Percentiles rank a stretch among this genome's conserved stretches.
Evolutionary conservation across 345 rosid species (phyloP).

Genomic region (Eucalyptus viminalis): DNA sequence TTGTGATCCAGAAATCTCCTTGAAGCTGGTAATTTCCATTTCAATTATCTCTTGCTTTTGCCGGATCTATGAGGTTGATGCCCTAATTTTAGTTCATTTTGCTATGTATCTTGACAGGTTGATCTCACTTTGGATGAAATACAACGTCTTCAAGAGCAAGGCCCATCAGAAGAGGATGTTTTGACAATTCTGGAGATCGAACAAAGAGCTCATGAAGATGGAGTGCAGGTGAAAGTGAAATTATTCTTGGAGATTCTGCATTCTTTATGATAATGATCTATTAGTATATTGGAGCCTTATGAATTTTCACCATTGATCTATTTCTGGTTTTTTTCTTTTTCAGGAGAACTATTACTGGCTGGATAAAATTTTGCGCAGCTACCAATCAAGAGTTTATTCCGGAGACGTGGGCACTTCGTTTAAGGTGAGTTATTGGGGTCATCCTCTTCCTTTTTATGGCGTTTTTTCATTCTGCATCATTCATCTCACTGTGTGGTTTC

Average conservation of each 20-base stretch:
- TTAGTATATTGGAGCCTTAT: not conserved
- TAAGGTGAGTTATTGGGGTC: constrained; percentile 31
- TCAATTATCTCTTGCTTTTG: not conserved
- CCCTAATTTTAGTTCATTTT: not conserved
- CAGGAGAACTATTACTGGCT: constrained; percentile 52
- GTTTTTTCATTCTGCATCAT: not conserved
- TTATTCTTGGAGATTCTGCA: not conserved
- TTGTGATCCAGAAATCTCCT: constrained; percentile 86
- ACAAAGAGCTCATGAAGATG: constrained; percentile 91
- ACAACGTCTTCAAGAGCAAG: constrained; percentile 67
- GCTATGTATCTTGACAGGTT: constrained; percentile 31
- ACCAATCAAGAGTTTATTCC: constrained; percentile 72
- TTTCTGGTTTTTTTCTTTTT: not conserved
- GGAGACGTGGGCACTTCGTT: constrained; percentile 47
- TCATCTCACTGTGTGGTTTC: not conserved
- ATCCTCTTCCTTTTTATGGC: not conserved
- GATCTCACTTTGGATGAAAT: constrained; percentile 85
- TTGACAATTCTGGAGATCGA: constrained; percentile 77
- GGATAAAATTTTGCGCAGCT: constrained; percentile 56
- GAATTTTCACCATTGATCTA: not conserved
- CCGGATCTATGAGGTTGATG: not conserved
- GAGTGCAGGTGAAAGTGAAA: constrained; percentile 50
- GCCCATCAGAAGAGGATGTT: constrained; percentile 63
- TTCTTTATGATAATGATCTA: not conserved
- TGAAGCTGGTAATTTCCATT: constrained; percentile 41